These are phyloP conservation scores for Pseudogymnoascus sp. DNA, from an alignment of 2,329 filamentous ascomycete genomes.

Conservation along the genomic window DNA sequence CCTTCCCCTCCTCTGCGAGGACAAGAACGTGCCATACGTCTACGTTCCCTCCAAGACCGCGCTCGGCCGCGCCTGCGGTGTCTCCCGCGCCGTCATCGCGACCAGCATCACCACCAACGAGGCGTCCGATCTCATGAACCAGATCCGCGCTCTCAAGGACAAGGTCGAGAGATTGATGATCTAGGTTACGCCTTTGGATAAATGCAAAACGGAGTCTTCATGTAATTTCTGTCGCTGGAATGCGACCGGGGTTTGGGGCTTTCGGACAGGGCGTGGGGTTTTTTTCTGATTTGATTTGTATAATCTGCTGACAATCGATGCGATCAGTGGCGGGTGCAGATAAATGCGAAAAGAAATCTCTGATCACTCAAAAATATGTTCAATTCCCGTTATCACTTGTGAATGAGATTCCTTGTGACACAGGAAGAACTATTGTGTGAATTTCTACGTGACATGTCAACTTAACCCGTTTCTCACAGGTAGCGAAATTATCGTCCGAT, in stretches of 20 bases:
- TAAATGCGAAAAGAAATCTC: slow-evolving; percentile 4
- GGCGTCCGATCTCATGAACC: slow-evolving; percentile 74
- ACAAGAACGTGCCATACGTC: slow-evolving; percentile 68
- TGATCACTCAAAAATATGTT: slow-evolving; percentile 8
- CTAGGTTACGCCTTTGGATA: slow-evolving; percentile 40
- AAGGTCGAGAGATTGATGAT: slow-evolving; percentile 96
- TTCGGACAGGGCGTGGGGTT: background rate
- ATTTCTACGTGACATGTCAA: slow-evolving; percentile 6
- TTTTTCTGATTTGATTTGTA: slow-evolving; percentile 6
- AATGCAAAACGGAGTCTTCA: background rate
- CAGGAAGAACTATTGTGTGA: slow-evolving; percentile 8
- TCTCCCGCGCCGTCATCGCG: slow-evolving; percentile 79
- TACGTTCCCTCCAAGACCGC: slow-evolving; percentile 74
- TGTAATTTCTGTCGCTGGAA: slow-evolving; percentile 8
- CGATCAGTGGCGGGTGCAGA: slow-evolving; percentile 1
- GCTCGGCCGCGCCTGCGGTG: slow-evolving; percentile 83
- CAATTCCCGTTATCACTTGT: slow-evolving; percentile 9
- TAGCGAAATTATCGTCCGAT: background rate
- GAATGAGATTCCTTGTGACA: slow-evolving; percentile 8
- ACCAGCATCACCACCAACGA: slow-evolving; percentile 88
- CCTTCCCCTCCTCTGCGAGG: slow-evolving; percentile 80
- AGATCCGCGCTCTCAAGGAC: slow-evolving; percentile 84
- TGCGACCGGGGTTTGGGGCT: slow-evolving; percentile 6
- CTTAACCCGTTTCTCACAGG: background rate
- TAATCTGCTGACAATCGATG: slow-evolving; percentile 2